Percentiles rank a stretch among this genome's conserved stretches.
These are phyloP conservation scores for Cinchona pubescens DNA, from an alignment of 257 asterid species.

Conservation along the genomic window DNA sequence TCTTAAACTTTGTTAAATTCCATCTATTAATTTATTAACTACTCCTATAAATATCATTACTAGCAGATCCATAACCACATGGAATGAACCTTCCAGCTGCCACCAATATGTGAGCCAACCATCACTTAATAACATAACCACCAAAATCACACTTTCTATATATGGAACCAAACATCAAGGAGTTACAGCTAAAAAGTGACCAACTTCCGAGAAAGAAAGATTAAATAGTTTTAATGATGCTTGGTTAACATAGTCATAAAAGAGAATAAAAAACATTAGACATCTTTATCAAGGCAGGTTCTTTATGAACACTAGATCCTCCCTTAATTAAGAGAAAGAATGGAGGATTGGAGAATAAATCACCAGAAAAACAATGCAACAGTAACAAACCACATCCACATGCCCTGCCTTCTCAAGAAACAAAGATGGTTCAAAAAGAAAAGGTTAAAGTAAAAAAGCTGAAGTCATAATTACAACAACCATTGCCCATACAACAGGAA, in stretches of 20 bases:
- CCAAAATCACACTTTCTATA: conserved; percentile 12
- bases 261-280: neutral
- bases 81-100: conserved; percentile 13
- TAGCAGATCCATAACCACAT: conserved; percentile 5
- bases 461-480: conserved; percentile 36
- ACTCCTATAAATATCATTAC: neutral
- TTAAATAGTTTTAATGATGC: neutral
- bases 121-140: conserved; percentile 13
- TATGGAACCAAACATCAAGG: conserved; percentile 13
- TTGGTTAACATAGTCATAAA: conserved; percentile 7
- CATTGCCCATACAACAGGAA: conserved; percentile 44
- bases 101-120: conserved; percentile 9
- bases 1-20: neutral
- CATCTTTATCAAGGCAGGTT: conserved; percentile 16
- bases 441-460: conserved; percentile 40
- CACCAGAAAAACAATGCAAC: conserved; percentile 1
- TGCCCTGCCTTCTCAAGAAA: conserved; percentile 16
- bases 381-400: conserved; percentile 5
- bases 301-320: neutral
- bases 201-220: conserved; percentile 25
- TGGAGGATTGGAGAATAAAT: neutral
- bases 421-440: conserved; percentile 23
- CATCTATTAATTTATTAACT: conserved; percentile 4
- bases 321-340: neutral
- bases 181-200: conserved; percentile 17